Conservation (phyloP, 2,329 filamentous ascomycete genomes). For the Aspergillus nomiae region DNA sequence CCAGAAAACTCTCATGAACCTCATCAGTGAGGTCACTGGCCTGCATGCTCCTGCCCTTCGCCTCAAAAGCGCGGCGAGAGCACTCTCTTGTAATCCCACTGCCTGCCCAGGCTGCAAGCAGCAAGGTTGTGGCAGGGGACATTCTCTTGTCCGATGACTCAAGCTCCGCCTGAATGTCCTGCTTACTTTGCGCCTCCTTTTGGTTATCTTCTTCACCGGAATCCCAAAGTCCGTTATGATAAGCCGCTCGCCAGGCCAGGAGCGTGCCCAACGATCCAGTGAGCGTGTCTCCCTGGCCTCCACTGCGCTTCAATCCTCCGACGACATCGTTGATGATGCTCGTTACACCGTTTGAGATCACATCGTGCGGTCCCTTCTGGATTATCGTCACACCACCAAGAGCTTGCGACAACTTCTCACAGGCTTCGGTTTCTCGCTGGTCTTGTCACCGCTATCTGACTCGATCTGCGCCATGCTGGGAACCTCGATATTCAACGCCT, state of each 20-base stretch:
- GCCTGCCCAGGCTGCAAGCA: constrained; percentile 82
- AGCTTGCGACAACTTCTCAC: constrained; percentile 69
- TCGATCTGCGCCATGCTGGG: constrained; percentile 38
- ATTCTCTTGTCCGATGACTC: constrained; percentile 57
- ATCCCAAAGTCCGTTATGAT: constrained; percentile 80
- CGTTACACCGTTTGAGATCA: constrained; percentile 75
- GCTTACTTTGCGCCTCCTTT: constrained; percentile 37
- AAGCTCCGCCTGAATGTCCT: constrained; percentile 43
- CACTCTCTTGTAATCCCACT: constrained; percentile 87
- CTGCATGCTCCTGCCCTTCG: constrained; percentile 84
- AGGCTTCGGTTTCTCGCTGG: constrained; percentile 60
- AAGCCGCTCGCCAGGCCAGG: constrained; percentile 83
- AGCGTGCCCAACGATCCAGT: constrained; percentile 89
- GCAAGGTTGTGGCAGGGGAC: constrained; percentile 61
- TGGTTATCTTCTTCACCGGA: constrained; percentile 34
- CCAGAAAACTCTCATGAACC: constrained; percentile 78
- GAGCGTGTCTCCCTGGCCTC: constrained; percentile 92
- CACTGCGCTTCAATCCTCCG: constrained; percentile 86
- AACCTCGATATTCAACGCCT: constrained; percentile 69
- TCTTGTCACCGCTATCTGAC: constrained; percentile 41
- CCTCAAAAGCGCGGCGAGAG: constrained; percentile 81
- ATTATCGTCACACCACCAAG: constrained; percentile 88
- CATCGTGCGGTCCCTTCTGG: constrained; percentile 82
- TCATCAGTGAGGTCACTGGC: constrained; percentile 91
- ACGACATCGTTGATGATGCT: constrained; percentile 76